These are phyloP conservation scores for Nyctanthes arbortristis DNA, from an alignment of 257 asterid species.

Conservation along the genomic window DNA sequence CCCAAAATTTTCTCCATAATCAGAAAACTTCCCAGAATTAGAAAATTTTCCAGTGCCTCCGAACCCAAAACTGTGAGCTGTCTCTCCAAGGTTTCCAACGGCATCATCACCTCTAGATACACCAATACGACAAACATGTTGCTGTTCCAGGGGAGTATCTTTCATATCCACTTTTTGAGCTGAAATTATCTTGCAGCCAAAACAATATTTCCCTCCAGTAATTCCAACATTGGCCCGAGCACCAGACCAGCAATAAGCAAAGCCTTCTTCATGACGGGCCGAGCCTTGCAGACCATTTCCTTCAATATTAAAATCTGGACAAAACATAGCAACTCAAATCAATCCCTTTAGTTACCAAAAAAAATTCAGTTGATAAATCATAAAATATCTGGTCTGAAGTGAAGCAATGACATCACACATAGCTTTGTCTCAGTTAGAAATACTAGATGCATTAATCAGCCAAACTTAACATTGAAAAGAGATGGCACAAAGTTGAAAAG, in stretches of 20 bases:
- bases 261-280: constrained; percentile 51
- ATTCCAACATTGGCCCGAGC: constrained; percentile 67
- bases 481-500: too few species aligned
- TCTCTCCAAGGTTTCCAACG: constrained; percentile 56
- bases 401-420: not conserved
- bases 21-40: constrained; percentile 32
- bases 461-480: not conserved
- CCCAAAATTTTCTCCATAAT: constrained; percentile 51
- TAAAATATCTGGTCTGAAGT: not conserved
- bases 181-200: constrained; percentile 58
- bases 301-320: constrained; percentile 54
- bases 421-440: not conserved
- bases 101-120: constrained; percentile 59
- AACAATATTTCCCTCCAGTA: constrained; percentile 58
- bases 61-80: constrained; percentile 48
- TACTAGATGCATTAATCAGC: not conserved
- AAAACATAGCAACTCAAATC: constrained; percentile 11
- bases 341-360: not conserved
- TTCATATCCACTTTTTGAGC: constrained; percentile 52
- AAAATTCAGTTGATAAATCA: not conserved
- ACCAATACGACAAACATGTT: constrained; percentile 52
- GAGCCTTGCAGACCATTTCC: constrained; percentile 57
- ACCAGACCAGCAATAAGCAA: constrained; percentile 79
- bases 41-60: constrained; percentile 61
- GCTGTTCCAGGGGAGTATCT: constrained; percentile 49